Conservation (phyloP, 2,329 filamentous ascomycete species). For the Eutypella sp. region DNA sequence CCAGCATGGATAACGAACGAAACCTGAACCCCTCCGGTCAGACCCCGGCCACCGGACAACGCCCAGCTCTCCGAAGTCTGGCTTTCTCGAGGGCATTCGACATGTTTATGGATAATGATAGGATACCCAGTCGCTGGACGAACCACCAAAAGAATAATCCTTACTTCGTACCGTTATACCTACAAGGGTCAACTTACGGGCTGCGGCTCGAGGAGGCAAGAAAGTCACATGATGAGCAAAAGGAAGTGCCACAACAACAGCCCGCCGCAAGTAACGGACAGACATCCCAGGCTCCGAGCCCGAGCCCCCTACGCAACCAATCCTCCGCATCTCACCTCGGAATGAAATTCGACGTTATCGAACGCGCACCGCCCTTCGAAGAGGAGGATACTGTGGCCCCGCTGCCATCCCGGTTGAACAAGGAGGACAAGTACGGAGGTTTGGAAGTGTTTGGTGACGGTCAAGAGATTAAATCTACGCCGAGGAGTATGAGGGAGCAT, state of each 20-base stretch:
- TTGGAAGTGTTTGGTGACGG: conserved; percentile 74
- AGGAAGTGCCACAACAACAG: conserved; percentile 42
- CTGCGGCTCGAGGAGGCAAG: conserved; percentile 68
- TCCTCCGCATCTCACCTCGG: conserved; percentile 62
- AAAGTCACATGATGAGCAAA: conserved; percentile 51
- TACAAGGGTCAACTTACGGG: conserved; percentile 72
- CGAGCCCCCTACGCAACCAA: conserved; percentile 49
- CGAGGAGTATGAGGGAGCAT: conserved; percentile 43
- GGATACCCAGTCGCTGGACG: conserved; percentile 17
- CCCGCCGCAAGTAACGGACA: conserved; percentile 24
- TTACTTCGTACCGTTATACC: conserved; percentile 83
- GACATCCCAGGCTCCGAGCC: conserved; percentile 18
- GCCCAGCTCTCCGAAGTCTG: conserved; percentile 32
- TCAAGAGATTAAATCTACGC: conserved; percentile 59
- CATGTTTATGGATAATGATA: conserved; percentile 33
- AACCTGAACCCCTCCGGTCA: conserved; percentile 22
- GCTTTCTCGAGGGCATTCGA: conserved; percentile 51
- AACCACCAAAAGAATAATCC: conserved; percentile 30
- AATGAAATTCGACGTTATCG: conserved; percentile 78
- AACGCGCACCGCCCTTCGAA: conserved; percentile 59
- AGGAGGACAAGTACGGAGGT: conserved; percentile 65
- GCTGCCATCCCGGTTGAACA: conserved; percentile 79
- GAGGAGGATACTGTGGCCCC: conserved; percentile 58
- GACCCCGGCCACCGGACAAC: conserved; percentile 16
- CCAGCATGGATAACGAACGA: conserved; percentile 30